A percentile compares a stretch with the other conserved stretches of the same genome.
Evolutionary conservation across 1,139 yeast species (phyloP).

Genomic region (Sugiyamaella neomexicana): DNA sequence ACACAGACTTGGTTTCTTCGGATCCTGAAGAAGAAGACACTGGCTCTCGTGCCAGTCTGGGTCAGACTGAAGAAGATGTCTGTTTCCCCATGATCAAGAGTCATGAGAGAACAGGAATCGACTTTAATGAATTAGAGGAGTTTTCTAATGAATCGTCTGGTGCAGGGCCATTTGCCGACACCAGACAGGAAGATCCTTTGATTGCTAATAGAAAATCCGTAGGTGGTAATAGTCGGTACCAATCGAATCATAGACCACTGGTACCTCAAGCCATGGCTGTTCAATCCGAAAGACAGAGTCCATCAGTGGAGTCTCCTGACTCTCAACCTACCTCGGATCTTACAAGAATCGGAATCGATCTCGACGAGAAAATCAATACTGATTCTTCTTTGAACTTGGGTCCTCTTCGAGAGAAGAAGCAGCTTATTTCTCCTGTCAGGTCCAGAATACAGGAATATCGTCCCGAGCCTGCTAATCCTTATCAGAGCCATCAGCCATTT

Average conservation of each 20-base stretch:
- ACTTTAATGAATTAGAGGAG: constrained; percentile 43
- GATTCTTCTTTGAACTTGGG: constrained; percentile 9
- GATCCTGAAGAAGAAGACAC: constrained; percentile 22
- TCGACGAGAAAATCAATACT: constrained; percentile 11
- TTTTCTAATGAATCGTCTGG: constrained; percentile 33
- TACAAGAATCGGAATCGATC: constrained; percentile 19
- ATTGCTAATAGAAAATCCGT: constrained; percentile 1
- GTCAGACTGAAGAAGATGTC: constrained; percentile 86
- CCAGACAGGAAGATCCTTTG: background rate
- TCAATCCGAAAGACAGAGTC: constrained; percentile 10
- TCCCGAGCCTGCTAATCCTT: constrained; percentile 14
- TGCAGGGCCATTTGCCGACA: background rate
- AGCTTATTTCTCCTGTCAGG: constrained; percentile 1
- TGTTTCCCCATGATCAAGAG: constrained; percentile 91
- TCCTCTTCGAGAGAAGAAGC: constrained; percentile 1
- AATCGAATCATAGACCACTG: constrained; percentile 21
- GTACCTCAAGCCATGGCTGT: constrained; percentile 19
- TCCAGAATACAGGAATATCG: constrained; percentile 5
- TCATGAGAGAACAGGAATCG: constrained; percentile 38
- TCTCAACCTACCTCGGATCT: constrained; percentile 20
- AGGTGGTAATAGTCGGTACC: constrained; percentile 1
- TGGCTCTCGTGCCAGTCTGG: constrained; percentile 36
- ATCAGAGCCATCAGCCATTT: background rate
- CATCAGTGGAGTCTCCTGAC: constrained; percentile 11
- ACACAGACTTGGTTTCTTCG: constrained; percentile 1